Conservation (phyloP, 768 basidiomycete genomes). For the Suillus americanus region DNA sequence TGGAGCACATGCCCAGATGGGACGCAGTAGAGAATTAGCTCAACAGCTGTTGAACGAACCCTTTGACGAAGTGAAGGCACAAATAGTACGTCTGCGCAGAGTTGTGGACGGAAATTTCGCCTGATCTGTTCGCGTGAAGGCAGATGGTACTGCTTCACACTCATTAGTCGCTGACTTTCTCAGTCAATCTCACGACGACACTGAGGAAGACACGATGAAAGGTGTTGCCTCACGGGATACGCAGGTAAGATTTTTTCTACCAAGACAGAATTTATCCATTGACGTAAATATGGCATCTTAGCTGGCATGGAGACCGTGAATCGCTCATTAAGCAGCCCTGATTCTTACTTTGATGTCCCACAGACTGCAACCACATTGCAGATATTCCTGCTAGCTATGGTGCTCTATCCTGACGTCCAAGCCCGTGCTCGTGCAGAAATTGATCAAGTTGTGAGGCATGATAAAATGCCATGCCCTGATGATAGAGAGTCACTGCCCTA, state of each 20-base stretch:
- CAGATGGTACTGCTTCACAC: background rate
- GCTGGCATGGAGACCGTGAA: slow-evolving; percentile 6
- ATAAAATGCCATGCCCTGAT: slow-evolving; percentile 9
- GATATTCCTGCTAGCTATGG: slow-evolving; percentile 28
- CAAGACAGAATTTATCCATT: background rate
- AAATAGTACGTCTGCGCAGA: background rate
- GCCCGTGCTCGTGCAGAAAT: slow-evolving; percentile 31
- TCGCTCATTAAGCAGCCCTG: background rate
- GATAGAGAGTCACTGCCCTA: slow-evolving; percentile 25
- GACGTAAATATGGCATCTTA: background rate
- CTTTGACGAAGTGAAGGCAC: background rate
- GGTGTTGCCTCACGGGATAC: background rate
- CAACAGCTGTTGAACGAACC: background rate
- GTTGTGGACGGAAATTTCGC: background rate
- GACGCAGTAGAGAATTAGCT: background rate
- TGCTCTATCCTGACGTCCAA: slow-evolving; percentile 28
- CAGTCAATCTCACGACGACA: background rate
- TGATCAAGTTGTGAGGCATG: slow-evolving; percentile 17
- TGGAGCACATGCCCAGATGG: background rate
- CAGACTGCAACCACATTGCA: slow-evolving; percentile 22
- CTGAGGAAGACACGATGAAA: background rate
- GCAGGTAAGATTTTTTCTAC: background rate
- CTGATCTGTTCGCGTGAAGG: background rate
- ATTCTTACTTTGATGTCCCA: background rate
- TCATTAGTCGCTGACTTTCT: slow-evolving; percentile 1